Evolutionary conservation across 75 land plant genomes (phyloP), one percentile per base, ranked within the genome.

Genomic region (Picea glauca): DNA sequence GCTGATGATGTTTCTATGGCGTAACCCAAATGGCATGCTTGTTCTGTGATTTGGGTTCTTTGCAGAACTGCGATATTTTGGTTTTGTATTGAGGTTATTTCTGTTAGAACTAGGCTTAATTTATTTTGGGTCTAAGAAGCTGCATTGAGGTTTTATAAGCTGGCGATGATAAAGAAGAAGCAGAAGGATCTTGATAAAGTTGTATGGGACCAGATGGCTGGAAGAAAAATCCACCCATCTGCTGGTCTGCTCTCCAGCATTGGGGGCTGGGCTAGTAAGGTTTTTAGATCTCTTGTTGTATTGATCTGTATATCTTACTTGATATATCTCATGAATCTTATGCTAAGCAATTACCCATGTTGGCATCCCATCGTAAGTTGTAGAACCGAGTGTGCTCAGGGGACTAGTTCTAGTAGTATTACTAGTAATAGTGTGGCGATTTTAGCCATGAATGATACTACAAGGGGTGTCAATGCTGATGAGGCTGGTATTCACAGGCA

Each of bases 301-400:
- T 77, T 81, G 80, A 74, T 90, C 63, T 85, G 84, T 50, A 30
- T 83, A 66, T 74, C 79, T 26, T 90, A 90, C 80, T 50, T 87
- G 18, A 43, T 80, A 57, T 90, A 90, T 80, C 78, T 85, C 38
- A 75, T 90, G 20, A 84, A 83, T 75, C 81, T 90, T 77, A 13
- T 90, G 38, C 63, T 82, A 61, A 26, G 72, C 78, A 60, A 87
- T 15, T 79, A 76, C 76, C 32, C 67, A 33, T 82, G 75, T 73
- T 23, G 62, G 57, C 64, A 58, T 32, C 65, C 84, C 56, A 62
- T 60, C 77, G 15, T 77, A 18, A 20, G 63, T 21, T 20, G 23
- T 58, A 62, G 56, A 13, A 43, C 65, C 62, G 66, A 11, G 54
- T 32, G 74, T 62, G 6, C 62, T 60, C 75, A 70, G 58, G 9